Evolutionary conservation across 305 asterid genomes (phyloP).

Genomic region (Nicotiana rustica): DNA sequence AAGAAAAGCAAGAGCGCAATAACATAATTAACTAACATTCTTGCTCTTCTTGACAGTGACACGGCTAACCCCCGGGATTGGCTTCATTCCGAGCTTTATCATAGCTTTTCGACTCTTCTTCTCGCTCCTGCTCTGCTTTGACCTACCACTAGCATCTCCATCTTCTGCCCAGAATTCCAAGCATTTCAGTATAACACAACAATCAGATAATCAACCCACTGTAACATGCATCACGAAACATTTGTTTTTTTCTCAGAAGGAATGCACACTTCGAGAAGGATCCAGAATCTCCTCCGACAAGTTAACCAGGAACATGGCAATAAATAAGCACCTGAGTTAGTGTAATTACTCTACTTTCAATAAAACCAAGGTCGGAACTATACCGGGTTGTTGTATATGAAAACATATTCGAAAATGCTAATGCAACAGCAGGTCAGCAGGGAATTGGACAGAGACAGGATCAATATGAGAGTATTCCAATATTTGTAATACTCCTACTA

Average conservation of each 20-base stretch:
- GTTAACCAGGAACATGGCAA: not conserved
- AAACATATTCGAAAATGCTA: not conserved
- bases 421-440: not conserved
- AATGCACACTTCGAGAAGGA: constrained; percentile 10
- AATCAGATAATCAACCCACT: too few species aligned
- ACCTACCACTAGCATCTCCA: constrained; percentile 42
- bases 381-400: not conserved
- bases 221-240: too few species aligned
- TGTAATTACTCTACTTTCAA: not conserved
- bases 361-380: not conserved
- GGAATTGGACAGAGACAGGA: not conserved
- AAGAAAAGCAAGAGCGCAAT: constrained; percentile 18
- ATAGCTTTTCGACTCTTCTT: constrained; percentile 77
- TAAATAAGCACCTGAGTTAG: not conserved
- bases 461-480: not conserved
- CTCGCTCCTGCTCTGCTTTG: constrained; percentile 72
- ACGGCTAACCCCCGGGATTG: constrained; percentile 65
- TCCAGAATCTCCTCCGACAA: not conserved
- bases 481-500: not conserved
- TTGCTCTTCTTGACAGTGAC: constrained; percentile 72
- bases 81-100: constrained; percentile 73
- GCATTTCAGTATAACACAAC: too few species aligned
- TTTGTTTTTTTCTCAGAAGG: not conserved
- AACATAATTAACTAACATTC: constrained; percentile 45
- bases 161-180: too few species aligned